Evolutionary conservation across 257 asterid genomes (phyloP), one percentile per base, ranked within the genome.

Genomic region (Salvia hispanica): DNA sequence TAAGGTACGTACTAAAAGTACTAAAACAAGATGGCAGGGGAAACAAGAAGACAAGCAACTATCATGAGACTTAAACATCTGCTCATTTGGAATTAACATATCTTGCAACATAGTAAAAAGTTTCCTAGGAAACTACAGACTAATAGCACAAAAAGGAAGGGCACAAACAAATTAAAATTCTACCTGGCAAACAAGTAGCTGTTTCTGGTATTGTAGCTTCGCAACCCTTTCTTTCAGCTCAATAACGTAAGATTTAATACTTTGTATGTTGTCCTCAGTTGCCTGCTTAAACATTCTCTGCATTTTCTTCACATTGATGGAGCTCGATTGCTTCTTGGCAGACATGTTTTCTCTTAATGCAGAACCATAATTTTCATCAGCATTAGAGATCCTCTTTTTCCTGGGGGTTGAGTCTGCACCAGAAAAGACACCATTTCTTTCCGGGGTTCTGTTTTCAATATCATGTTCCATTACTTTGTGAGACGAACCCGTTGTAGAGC

Each of bases 141-240:
- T 64, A 25, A 25, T 25, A 25, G 31, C 31, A 40, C 1, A 12
- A 25, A 12, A 37, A 72, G 39, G 18, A 51, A 21, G 53, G 50
- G 48, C 46, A 16, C n/a, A 55, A 25, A 18, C 15, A 53, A 25
- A 45, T 65, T 16, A n/a, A 61, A 15, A 33, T 57, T 63, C 65
- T 70, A 93, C 99, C 95, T 94, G 96, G 81, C 95, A 87, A 76
- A 94, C 97, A 44, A 94, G 91, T 34, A 94, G 96, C 77, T 94
- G 97, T 75, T 94, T 94, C 75, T 94, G 99, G 78, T 94, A 94
- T 72, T 90, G 99, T 62, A 94, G 85, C 89, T 94, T 94, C 11
- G 96, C 95, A 0, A 91, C 96, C 58, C 99, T 85, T 77, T 91
- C 99, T 77, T 94, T 94, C 44, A 91, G 90, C 85, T 88, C 97